These are phyloP conservation scores for Fusarium sacchari DNA, from an alignment of 2,329 filamentous ascomycete species.

Conservation along the genomic window DNA sequence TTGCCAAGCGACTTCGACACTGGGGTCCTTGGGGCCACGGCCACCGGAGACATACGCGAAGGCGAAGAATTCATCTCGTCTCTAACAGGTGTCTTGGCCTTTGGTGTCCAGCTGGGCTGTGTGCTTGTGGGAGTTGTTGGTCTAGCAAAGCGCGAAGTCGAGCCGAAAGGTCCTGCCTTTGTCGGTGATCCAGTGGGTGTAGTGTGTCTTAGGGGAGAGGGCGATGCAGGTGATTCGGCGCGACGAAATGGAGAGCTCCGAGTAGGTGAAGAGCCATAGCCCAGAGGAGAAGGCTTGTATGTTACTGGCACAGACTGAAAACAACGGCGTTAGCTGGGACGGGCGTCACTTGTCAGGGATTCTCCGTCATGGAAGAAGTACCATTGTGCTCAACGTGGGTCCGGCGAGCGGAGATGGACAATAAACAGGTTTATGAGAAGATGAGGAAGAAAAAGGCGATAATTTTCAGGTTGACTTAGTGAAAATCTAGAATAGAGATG, in stretches of 20 bases:
- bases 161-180: conserved; percentile 50
- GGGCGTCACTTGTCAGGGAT: conserved; percentile 36
- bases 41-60: conserved; percentile 49
- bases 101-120: conserved; percentile 51
- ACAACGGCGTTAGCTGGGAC: conserved; percentile 43
- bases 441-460: conserved; percentile 2
- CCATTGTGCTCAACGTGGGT: conserved; percentile 48
- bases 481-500: background rate
- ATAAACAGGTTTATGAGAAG: conserved; percentile 31
- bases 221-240: conserved; percentile 71
- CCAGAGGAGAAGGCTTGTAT: conserved; percentile 77
- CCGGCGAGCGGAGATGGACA: conserved; percentile 36
- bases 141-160: conserved; percentile 50
- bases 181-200: conserved; percentile 72
- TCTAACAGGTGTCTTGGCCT: conserved; percentile 41
- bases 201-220: conserved; percentile 70
- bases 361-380: conserved; percentile 42
- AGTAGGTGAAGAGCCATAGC: conserved; percentile 70
- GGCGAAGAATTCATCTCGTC: conserved; percentile 37
- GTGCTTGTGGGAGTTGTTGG: conserved; percentile 52
- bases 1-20: conserved; percentile 52
- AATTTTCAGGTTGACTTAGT: conserved; percentile 10
- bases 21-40: conserved; percentile 43
- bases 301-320: conserved; percentile 63
- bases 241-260: conserved; percentile 73